Evolutionary conservation across 192 early-diverging fungal genomes (phyloP), one percentile per base, ranked within the genome.

Genomic region (Coemansia sp.): DNA sequence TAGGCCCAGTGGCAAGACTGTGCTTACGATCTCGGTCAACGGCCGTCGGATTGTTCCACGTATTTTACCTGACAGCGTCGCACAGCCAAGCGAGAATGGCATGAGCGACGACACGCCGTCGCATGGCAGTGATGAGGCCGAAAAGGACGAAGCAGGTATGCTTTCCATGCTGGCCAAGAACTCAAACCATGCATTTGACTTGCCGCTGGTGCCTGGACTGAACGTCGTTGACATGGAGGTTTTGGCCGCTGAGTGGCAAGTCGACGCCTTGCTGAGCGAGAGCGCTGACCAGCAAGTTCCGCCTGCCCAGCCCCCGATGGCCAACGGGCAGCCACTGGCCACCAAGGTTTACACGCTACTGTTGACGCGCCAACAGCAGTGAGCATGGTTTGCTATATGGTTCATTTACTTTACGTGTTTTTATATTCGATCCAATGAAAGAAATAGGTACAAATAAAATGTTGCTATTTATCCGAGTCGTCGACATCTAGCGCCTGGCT

Each of bases 251-350:
- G 80, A 82, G 53, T 82, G 80, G 80, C 53, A 46, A 19, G 58
- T 72, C 1, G 75, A 74, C 4, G 19, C 63, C 12, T 44, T 69
- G 32, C 32, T 70, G 34, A 46, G 46, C 50, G 80, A 82, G 5
- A 37, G 42, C 59, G 27, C 53, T 48, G 80, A 82, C 66, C 80
- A 82, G 68, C 80, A 77, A 45, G 80, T 82, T 17, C 80, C 80
- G 17, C 80, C 80, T 2, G 66, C 72, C 2, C 57, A 60, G 31
- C n/a, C 57, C 5, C 34, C 59, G 34, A 38, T 61, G 59, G 11
- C 59, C 17, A 61, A 61, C 19, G 59, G 59, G 2, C 59, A 61
- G 36, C 36, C 36, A 6, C 36, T 61, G 4, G 59, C 59, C 3
- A 61, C 59, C 36, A 61, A 61, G 36, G 19, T 15, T 5, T 61